A percentile compares a stretch with the other conserved stretches of the same genome.
Evolutionary conservation across 192 early-diverging fungal species (phyloP).

Genomic region (Backusella morwellensis): DNA sequence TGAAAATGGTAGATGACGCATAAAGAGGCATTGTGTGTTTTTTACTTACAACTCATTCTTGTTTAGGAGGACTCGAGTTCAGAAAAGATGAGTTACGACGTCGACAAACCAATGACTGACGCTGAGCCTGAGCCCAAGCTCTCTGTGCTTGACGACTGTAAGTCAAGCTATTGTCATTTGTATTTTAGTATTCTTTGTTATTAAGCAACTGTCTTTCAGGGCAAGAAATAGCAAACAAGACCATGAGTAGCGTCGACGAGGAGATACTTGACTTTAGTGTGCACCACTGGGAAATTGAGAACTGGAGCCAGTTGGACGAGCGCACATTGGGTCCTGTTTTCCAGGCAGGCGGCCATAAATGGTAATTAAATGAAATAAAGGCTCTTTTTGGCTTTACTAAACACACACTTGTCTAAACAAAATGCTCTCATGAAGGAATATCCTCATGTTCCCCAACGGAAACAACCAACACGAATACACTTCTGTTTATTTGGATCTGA

Average conservation of each 20-base stretch:
- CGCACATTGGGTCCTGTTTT: slow-evolving; percentile 5
- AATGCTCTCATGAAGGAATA: slow-evolving; percentile 52
- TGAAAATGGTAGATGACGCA: not conserved
- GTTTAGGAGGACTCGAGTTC: not conserved
- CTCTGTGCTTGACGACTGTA: slow-evolving; percentile 22
- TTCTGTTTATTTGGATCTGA: slow-evolving; percentile 85
- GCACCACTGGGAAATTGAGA: slow-evolving; percentile 1
- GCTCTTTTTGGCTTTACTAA: too few relatives aligned
- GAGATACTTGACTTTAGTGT: slow-evolving; percentile 9
- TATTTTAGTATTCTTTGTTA: too few relatives aligned
- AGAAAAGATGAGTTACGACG: slow-evolving; percentile 6
- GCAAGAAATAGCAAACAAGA: slow-evolving; percentile 5
- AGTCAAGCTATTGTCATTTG: not conserved
- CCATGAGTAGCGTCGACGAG: not conserved
- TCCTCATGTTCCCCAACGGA: slow-evolving; percentile 89
- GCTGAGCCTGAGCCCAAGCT: not conserved
- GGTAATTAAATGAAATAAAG: not conserved
- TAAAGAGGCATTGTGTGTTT: not conserved
- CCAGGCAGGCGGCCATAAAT: slow-evolving; percentile 17
- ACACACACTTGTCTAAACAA: too few relatives aligned
- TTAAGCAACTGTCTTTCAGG: not conserved
- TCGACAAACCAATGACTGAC: slow-evolving; percentile 15
- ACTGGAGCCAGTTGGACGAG: not conserved
- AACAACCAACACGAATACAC: slow-evolving; percentile 67
- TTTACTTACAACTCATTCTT: not conserved